phyloP scores from a whole-genome alignment of 805 yeast species.

The Ogataea pignaliae region DNA sequence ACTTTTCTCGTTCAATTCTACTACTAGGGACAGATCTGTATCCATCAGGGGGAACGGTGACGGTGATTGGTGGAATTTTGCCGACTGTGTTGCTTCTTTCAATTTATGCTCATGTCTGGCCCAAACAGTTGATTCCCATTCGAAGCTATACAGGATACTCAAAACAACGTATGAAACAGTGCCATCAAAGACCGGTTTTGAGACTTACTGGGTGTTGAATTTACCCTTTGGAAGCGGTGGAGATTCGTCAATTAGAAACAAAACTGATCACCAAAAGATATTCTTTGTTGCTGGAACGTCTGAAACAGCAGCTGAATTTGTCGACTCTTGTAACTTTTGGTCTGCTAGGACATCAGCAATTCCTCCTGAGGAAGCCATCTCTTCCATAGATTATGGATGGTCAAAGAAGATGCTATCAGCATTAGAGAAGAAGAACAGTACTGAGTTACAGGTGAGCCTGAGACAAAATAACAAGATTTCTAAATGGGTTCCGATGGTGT shows the following conservation, averaged over 20 bases:
- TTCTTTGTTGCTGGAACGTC: constrained; percentile 63
- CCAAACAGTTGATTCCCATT: constrained; percentile 35
- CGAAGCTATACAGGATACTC: constrained; percentile 16
- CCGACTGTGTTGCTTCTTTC: constrained; percentile 50
- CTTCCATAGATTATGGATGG: constrained; percentile 87
- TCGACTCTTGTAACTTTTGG: constrained; percentile 85
- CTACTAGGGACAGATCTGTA: constrained; percentile 7
- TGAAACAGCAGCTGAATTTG: constrained; percentile 65
- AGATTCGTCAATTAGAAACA: constrained; percentile 6
- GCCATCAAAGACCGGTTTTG: constrained; percentile 31
- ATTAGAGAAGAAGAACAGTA: constrained; percentile 1
- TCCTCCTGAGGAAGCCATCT: constrained; percentile 68
- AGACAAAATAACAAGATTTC: constrained; percentile 32
- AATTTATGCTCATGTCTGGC: constrained; percentile 51
- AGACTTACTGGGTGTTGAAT: constrained; percentile 49
- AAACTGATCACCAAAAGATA: constrained; percentile 31
- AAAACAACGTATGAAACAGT: constrained; percentile 12
- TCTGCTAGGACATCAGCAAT: constrained; percentile 79
- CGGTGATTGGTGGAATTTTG: constrained; percentile 67
- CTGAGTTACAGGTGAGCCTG: constrained; percentile 8
- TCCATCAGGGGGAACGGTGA: constrained; percentile 30
- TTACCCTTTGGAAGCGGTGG: constrained; percentile 41
- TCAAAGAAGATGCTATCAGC: constrained; percentile 25
- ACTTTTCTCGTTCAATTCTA: constrained; percentile 45
- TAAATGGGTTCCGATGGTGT: constrained; percentile 38